Conservation (phyloP, 352 stramenopile species). For the Phytophthora pinifolia region DNA sequence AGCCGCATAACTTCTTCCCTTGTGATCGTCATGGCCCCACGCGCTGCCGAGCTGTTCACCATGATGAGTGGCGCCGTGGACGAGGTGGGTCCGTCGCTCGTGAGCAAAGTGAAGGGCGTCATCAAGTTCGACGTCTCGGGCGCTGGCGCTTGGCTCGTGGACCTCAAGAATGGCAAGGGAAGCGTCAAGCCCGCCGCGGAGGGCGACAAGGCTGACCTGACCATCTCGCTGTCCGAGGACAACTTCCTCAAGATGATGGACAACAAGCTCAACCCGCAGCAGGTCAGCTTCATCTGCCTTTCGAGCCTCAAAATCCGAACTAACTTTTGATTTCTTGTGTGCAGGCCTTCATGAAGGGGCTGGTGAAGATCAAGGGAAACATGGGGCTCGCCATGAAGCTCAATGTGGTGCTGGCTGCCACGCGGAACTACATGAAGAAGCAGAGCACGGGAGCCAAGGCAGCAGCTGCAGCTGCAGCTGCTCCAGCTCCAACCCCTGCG, state of each 20-base stretch:
- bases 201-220: conserved; percentile 72
- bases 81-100: conserved; percentile 66
- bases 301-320: background rate
- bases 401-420: conserved; percentile 86
- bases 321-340: background rate
- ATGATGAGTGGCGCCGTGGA: conserved; percentile 69
- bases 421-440: conserved; percentile 79
- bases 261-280: conserved; percentile 92
- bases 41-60: conserved; percentile 65
- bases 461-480: conserved; percentile 17
- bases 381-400: conserved; percentile 95
- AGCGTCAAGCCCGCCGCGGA: conserved; percentile 48
- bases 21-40: conserved; percentile 32
- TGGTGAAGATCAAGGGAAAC: conserved; percentile 95
- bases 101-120: conserved; percentile 72
- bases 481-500: conserved; percentile 7
- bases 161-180: conserved; percentile 77
- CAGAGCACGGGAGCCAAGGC: conserved; percentile 34
- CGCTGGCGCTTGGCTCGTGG: conserved; percentile 70
- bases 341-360: conserved; percentile 92
- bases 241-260: conserved; percentile 81
- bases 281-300: conserved; percentile 14
- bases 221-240: conserved; percentile 71
- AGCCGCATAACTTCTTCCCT: background rate
- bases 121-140: conserved; percentile 82